These are phyloP conservation scores for Cercospora zeina DNA, from an alignment of 2,329 filamentous ascomycete genomes.

Conservation along the genomic window DNA sequence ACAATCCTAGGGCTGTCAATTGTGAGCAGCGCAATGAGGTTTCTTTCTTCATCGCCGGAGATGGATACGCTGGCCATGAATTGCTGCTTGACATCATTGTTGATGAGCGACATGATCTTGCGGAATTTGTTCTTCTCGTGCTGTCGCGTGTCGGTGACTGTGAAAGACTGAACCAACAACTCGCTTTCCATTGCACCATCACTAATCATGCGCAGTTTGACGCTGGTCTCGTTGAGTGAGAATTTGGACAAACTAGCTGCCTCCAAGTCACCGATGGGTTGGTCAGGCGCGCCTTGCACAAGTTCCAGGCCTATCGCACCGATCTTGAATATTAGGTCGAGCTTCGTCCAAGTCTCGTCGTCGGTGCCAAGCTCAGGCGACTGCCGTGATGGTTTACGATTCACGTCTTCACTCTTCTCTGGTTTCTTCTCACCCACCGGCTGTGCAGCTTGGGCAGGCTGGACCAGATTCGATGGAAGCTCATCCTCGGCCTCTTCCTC, in stretches of 20 bases:
- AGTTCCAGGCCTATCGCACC: slow-evolving; percentile 86
- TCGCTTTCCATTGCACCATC: slow-evolving; percentile 92
- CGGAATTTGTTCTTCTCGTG: slow-evolving; percentile 92
- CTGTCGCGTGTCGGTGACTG: slow-evolving; percentile 86
- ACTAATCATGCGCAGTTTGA: slow-evolving; percentile 90
- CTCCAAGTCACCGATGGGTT: slow-evolving; percentile 76
- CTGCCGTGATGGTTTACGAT: slow-evolving; percentile 37
- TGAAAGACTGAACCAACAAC: slow-evolving; percentile 89
- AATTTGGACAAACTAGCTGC: slow-evolving; percentile 87
- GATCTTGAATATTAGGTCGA: slow-evolving; percentile 88
- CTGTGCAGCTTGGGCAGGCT: slow-evolving; percentile 53
- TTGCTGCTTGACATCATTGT: slow-evolving; percentile 87
- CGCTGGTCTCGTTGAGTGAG: slow-evolving; percentile 85
- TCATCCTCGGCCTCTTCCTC: slow-evolving; percentile 75
- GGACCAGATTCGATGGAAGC: slow-evolving; percentile 59
- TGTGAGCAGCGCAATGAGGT: slow-evolving; percentile 85
- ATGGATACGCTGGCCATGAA: slow-evolving; percentile 98
- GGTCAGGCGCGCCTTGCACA: slow-evolving; percentile 71
- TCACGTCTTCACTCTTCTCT: slow-evolving; percentile 20
- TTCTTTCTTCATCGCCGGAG: slow-evolving; percentile 76
- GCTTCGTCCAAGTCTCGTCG: slow-evolving; percentile 80
- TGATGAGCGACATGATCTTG: slow-evolving; percentile 96
- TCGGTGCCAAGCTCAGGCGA: slow-evolving; percentile 68
- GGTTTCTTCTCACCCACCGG: slow-evolving; percentile 47
- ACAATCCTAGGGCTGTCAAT: slow-evolving; percentile 94